Conservation (phyloP, 768 basidiomycete genomes). For the Agaricus subrufescens region DNA sequence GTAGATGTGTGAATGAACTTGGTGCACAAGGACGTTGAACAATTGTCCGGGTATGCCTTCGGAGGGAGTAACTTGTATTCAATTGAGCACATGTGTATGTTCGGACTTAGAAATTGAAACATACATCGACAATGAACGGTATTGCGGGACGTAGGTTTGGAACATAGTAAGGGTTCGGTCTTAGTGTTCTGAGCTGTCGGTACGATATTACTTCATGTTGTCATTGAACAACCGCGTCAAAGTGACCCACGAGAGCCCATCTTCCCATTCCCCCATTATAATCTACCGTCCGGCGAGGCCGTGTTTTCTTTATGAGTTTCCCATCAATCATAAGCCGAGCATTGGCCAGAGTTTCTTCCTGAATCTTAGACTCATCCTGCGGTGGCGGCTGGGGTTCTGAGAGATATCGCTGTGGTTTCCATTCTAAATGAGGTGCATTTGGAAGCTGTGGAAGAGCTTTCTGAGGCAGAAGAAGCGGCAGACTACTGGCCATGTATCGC, state of each 20-base stretch:
- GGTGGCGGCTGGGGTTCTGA: conserved; percentile 76
- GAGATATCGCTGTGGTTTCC: conserved; percentile 71
- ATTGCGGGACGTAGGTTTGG: conserved; percentile 80
- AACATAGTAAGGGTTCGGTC: conserved; percentile 73
- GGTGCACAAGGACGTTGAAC: conserved; percentile 91
- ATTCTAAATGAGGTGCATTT: conserved; percentile 48
- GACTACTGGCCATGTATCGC: conserved; percentile 18
- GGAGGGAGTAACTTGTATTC: conserved; percentile 79
- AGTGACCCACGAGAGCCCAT: conserved; percentile 69
- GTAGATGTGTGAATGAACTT: conserved; percentile 98
- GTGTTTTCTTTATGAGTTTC: conserved; percentile 83
- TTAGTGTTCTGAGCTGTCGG: conserved; percentile 63
- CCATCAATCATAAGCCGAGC: conserved; percentile 72
- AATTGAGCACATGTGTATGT: conserved; percentile 10
- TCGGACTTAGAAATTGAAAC: conserved; percentile 20
- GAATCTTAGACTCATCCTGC: conserved; percentile 66
- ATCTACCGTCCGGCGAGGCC: conserved; percentile 92
- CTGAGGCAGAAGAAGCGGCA: conserved; percentile 55
- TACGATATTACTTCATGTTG: not conserved
- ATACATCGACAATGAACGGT: conserved; percentile 86
- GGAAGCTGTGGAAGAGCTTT: conserved; percentile 30
- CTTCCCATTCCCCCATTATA: conserved; percentile 86
- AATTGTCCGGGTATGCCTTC: conserved; percentile 86
- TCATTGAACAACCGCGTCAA: not conserved
- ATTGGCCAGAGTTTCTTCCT: conserved; percentile 77